Evolutionary conservation across 495 filamentous ascomycete genomes (phyloP).

Genomic region (Hypoxylon lenormandii): DNA sequence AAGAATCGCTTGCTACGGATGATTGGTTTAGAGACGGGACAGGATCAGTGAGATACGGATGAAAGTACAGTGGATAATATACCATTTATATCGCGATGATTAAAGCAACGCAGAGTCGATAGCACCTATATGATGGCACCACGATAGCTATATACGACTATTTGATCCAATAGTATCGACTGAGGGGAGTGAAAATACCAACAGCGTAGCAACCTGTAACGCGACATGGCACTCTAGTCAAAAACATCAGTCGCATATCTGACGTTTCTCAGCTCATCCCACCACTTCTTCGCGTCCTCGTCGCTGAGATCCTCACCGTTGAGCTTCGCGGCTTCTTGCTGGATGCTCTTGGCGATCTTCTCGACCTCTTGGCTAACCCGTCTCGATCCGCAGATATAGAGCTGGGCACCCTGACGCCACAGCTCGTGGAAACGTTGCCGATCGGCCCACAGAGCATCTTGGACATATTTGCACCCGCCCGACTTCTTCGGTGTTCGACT

Average conservation of each 20-base stretch:
- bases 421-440: conserved; percentile 60
- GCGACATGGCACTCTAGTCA: conserved; percentile 44
- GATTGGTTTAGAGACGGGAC: conserved; percentile 65
- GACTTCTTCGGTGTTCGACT: conserved; percentile 42
- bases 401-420: conserved; percentile 64
- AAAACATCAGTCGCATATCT: conserved; percentile 75
- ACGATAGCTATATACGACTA: too few species aligned
- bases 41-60: conserved; percentile 63
- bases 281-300: conserved; percentile 64
- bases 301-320: conserved; percentile 36
- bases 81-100: too few species aligned
- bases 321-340: conserved; percentile 58
- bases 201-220: too few species aligned
- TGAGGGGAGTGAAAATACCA: too few species aligned
- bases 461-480: conserved; percentile 62
- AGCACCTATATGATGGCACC: too few species aligned
- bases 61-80: conserved; percentile 6
- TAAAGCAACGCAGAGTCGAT: too few species aligned
- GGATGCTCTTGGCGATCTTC: conserved; percentile 65
- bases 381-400: conserved; percentile 71
- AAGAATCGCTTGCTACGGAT: conserved; percentile 54
- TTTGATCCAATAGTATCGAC: too few species aligned
- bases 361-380: conserved; percentile 33
- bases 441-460: conserved; percentile 69
- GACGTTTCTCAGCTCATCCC: conserved; percentile 65